Evolutionary conservation across 176 grass and related monocot species (phyloP), one percentile per base, ranked within the genome.

Genomic region (Avena sativa): DNA sequence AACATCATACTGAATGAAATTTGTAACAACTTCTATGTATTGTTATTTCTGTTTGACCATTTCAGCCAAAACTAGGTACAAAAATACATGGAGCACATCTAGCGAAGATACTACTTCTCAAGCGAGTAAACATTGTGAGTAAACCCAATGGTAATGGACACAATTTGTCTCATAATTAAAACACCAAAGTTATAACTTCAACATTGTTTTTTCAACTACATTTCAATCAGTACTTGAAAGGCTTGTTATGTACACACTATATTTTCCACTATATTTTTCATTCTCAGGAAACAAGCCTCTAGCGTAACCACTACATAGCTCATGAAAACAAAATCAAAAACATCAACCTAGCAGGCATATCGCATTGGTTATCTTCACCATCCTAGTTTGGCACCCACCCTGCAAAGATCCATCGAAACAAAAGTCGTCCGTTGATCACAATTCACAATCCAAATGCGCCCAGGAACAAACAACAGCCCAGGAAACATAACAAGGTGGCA

Each of bases 331-430:
- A 40, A 40, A 40, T 73, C 36, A 28, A 89, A 76, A 79, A 59
- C 69, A 82, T 71, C 76, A 64, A 95, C 95, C 95, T 92, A 51
- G 93, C 86, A 74, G 93, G 90, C 14, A 98, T 86, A 85, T 98
- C 91, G 93, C 95, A 79, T 98, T 93, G 53, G 95, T 93, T 78
- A 98, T 95, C 38, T 40, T 40, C 38, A 90, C 96, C 96, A 94
- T 95, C 67, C 93, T 91, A 66, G 96, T 98, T 38, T 91, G 85
- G 82, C 96, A 98, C 4, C 96, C 93, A 32, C 96, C 93, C 96
- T 98, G 83, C 15, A 83, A 5, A 55, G 92, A 40, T 40, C 38
- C 38, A 40, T 40, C 4, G 4, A 38, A 38, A 38, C 4, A 38
- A 38, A 38, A 38, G 36, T 3, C 4, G 36, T 38, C 36, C 4